A percentile compares a stretch with the other conserved stretches of the same genome.
phyloP scores from a whole-genome alignment of 441 rosid species.

The Gossypium schwendimanii region DNA sequence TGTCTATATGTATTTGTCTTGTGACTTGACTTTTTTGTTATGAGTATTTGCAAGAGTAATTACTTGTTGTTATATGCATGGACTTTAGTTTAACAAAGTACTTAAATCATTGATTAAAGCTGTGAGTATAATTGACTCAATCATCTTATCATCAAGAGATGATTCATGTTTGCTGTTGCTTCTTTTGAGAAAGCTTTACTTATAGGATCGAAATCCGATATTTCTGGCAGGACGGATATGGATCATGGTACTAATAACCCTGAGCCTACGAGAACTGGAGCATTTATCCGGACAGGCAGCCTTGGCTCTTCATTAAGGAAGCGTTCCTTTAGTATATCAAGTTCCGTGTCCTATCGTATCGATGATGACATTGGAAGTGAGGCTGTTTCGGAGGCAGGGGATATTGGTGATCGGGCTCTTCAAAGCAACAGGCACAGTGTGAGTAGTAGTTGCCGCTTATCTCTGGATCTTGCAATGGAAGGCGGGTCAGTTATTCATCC shows the following conservation, averaged over 20 bases:
- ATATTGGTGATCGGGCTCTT: constrained; percentile 76
- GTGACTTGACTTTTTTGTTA: not conserved
- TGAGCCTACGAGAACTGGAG: constrained; percentile 26
- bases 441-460: constrained; percentile 38
- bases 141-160: not conserved
- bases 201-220: not conserved
- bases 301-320: constrained; percentile 40
- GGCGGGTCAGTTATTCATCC: constrained; percentile 32
- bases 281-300: constrained; percentile 41
- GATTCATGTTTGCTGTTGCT: not conserved
- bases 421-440: constrained; percentile 37
- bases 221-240: constrained; percentile 34
- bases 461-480: constrained; percentile 37
- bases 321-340: constrained; percentile 37
- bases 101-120: constrained; percentile 6
- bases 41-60: not conserved
- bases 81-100: not conserved
- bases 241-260: constrained; percentile 24
- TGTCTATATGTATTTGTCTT: not conserved
- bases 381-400: constrained; percentile 83
- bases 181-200: constrained; percentile 5
- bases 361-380: constrained; percentile 49
- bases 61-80: not conserved
- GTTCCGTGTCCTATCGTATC: constrained; percentile 17
- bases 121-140: not conserved